Base-by-base conservation (phyloP, 805 yeast genomes). In the Lachancea dasiensis region DNA sequence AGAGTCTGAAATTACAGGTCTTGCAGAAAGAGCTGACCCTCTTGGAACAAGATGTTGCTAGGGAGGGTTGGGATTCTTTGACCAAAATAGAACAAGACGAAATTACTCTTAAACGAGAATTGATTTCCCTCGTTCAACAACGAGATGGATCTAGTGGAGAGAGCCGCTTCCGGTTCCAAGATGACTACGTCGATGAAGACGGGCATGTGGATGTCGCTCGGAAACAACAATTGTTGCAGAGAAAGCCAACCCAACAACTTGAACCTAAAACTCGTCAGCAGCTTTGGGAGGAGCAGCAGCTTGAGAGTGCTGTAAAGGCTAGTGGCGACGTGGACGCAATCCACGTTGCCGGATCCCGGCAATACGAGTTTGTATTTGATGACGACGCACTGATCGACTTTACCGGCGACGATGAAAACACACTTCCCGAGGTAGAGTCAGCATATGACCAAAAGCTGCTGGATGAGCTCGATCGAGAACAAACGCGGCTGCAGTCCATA, bases 341-440 rank as follows among this genome's bases (percentile, higher is more conserved):
- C 13, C 27, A 43, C 11, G 45, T 60, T 15, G 44, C 50, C 8
- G 52, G 47, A 9, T 46, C 61, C 7, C 66, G 68, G 6, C 58
- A 75, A 28, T 85, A 81, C 51, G 94, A 83, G 9, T 86, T 69
- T 61, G 90, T 86, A 0, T 82, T 82, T 59, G 92, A 85, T 54
- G 71, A 72, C 30, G 64, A 75, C 0, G 85, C 81, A 39, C 65
- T 68, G 41, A 72, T 80, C 14, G 73, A 75, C n/a, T 79, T 74
- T 45, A 65, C 70, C 1, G 38, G 24, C 4, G 38, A 34, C 22
- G 53, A 59, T 2, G 67, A 49, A 3, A 56, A 56, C 35, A 36
- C 41, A 7, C 17, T 48, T n/a, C 47, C 54, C 40, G 60, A 46
- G 43, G 46, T 60, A 20, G 66, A 63, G 31, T 50, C 52, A 3